Base-by-base conservation (phyloP, 768 basidiomycete genomes). In the Agaricus sinodeliciosus region DNA sequence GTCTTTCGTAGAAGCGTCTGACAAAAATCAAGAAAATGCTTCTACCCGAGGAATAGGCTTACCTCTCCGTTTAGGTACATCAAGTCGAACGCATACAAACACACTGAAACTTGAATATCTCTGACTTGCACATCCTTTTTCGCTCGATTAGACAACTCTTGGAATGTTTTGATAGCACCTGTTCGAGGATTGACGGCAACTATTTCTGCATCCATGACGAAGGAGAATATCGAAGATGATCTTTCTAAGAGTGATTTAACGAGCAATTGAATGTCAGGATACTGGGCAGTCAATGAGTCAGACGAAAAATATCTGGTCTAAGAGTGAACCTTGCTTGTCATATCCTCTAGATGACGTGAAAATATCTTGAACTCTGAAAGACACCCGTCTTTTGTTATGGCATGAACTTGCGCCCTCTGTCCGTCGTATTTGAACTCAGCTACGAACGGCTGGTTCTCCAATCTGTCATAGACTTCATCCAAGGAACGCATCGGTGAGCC, bases 391-490 rank as follows among this genome's bases (percentile, higher is more conserved):
- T 62, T 62, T 56, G 57, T 65, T 40, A 49, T 61, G 11, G 75
- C 85, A 63, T 90, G 87, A n/a, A 89, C 83, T 66, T 90, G 90
- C 16, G 85, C 90, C 45, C 87, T 78, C 61, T 90, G 87, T 16
- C 87, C 94, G 60, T 96, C 94, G 60, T 94, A 89, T 67, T 95
- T 96, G 64, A 88, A 89, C 69, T 96, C 94, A 28, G 90, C 87
- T 13, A 80, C 76, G 67, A 94, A 96, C 9, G 84, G 77, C 28
- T 81, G 69, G 28, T 75, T 72, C 18, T 77, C 78, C 16, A 92
- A 69, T 6, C 84, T 76, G 42, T 81, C 77, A 61, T 90, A 93
- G n/a, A 94, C 81, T 59, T 93, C 90, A 37, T 83, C 76, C 39
- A 96, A 71, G 22, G 91, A 93, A 25, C 91, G 82, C 41, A 81